These are phyloP conservation scores for Raddia distichophylla DNA, from an alignment of 176 grass and related monocot species.

Conservation along the genomic window DNA sequence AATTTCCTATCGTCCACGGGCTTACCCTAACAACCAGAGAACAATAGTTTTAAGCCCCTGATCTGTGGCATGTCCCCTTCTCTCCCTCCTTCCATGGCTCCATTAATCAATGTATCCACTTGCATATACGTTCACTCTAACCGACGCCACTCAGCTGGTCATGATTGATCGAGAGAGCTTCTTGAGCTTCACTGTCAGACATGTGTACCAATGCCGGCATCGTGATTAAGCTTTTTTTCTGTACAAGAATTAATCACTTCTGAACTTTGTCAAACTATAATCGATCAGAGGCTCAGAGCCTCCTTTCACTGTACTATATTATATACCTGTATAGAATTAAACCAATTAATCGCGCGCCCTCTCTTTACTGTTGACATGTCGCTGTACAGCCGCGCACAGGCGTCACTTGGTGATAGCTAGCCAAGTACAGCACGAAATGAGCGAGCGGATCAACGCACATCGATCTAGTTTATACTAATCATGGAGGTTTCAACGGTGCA, in stretches of 20 bases:
- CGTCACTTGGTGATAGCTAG: constrained; percentile 26
- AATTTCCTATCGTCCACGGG: constrained; percentile 22
- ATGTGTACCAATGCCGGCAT: neutral
- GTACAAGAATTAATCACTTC: neutral
- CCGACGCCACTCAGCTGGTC: neutral
- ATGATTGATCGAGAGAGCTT: neutral
- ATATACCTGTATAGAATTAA: neutral
- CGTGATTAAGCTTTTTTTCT: neutral
- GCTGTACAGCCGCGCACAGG: constrained; percentile 36
- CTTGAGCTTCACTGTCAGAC: too few species aligned
- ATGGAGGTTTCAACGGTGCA: neutral
- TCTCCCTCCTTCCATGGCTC: neutral
- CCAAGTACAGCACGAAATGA: constrained; percentile 31
- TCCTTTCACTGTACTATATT: neutral
- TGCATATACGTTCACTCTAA: constrained; percentile 20
- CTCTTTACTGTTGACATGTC: constrained; percentile 31
- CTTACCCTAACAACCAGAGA: constrained; percentile 35
- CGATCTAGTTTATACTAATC: constrained; percentile 11
- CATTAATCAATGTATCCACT: constrained; percentile 22
- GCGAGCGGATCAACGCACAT: constrained; percentile 8
- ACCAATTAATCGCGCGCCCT: neutral
- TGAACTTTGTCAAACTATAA: neutral
- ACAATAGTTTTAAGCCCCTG: constrained; percentile 34
- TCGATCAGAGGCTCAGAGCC: neutral
- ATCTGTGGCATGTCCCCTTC: constrained; percentile 39